A percentile compares a stretch with the other conserved stretches of the same genome.
Evolutionary conservation across 2,329 filamentous ascomycete genomes (phyloP).

Genomic region (Sclerotinia spermophila): DNA sequence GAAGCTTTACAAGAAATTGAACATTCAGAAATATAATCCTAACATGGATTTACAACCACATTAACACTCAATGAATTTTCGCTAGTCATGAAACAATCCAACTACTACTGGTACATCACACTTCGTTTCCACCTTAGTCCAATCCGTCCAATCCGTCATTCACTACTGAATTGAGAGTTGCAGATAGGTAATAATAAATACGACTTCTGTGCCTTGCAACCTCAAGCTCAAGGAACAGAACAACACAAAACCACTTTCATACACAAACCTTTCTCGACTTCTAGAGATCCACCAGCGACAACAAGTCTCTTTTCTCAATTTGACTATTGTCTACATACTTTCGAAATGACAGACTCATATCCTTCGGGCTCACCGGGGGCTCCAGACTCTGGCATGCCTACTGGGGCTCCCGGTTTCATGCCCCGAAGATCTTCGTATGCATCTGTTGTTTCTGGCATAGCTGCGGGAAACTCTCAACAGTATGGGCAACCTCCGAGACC

Average conservation of each 20-base stretch:
- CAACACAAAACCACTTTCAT: not conserved
- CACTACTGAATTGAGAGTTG: slow-evolving; percentile 6
- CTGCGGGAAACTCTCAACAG: slow-evolving; percentile 30
- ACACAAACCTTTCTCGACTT: not conserved
- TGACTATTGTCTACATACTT: not conserved
- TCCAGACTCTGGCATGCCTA: slow-evolving; percentile 36
- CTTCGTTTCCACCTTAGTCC: not conserved
- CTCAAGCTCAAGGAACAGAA: not conserved
- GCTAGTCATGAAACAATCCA: slow-evolving; percentile 1
- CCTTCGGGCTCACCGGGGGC: slow-evolving; percentile 34
- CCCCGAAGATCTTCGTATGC: slow-evolving; percentile 58
- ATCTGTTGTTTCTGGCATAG: slow-evolving; percentile 54
- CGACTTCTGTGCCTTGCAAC: not conserved
- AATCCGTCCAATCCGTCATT: slow-evolving; percentile 2
- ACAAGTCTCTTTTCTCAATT: not conserved
- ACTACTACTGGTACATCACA: slow-evolving; percentile 1
- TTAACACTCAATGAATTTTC: not conserved
- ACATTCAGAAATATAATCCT: not conserved
- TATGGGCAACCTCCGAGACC: slow-evolving; percentile 31
- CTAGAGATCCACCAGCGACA: not conserved
- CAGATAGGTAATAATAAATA: not conserved
- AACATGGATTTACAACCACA: not conserved
- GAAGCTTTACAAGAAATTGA: not conserved
- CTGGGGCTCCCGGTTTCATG: slow-evolving; percentile 39
- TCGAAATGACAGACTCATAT: slow-evolving; percentile 34